Evolutionary conservation across 2,329 filamentous ascomycete species (phyloP).

Genomic region (Fusarium pilosicola): DNA sequence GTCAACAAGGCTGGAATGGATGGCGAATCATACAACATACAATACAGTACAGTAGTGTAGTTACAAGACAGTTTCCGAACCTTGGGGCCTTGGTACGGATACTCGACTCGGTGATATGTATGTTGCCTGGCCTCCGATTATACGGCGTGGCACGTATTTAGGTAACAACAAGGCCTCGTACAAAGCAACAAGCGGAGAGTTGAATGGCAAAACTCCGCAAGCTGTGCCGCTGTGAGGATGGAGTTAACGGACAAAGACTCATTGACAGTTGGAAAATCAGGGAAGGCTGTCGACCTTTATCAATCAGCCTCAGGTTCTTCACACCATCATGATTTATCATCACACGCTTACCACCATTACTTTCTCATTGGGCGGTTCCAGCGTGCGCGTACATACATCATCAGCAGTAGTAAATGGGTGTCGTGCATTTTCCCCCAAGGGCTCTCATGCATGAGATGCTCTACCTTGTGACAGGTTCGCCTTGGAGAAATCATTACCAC

Average conservation of each 20-base stretch:
- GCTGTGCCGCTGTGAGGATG: slow-evolving; percentile 13
- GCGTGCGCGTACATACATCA: slow-evolving; percentile 33
- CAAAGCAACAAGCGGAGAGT: slow-evolving; percentile 9
- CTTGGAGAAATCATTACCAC: slow-evolving; percentile 19
- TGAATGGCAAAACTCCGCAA: slow-evolving; percentile 24
- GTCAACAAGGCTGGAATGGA: slow-evolving; percentile 40
- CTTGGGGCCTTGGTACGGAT: slow-evolving; percentile 5
- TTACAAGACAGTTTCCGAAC: slow-evolving; percentile 23
- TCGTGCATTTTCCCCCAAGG: slow-evolving; percentile 38
- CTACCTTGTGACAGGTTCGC: slow-evolving; percentile 39
- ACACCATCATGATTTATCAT: slow-evolving; percentile 31
- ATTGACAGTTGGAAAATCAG: background rate
- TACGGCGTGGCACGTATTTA: slow-evolving; percentile 15
- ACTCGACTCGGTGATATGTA: background rate
- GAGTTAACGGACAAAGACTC: slow-evolving; percentile 6
- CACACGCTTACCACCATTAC: slow-evolving; percentile 24
- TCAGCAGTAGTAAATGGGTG: slow-evolving; percentile 29
- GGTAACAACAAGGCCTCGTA: slow-evolving; percentile 16
- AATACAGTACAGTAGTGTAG: background rate
- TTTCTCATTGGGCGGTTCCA: slow-evolving; percentile 22
- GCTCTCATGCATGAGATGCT: slow-evolving; percentile 34
- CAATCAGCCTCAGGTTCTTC: slow-evolving; percentile 37
- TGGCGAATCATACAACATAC: slow-evolving; percentile 6
- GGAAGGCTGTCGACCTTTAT: slow-evolving; percentile 30
- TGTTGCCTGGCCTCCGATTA: slow-evolving; percentile 20